Evolutionary conservation across 2,329 filamentous ascomycete genomes (phyloP), one percentile per base, ranked within the genome.

Genomic region (Neonectria sp.): DNA sequence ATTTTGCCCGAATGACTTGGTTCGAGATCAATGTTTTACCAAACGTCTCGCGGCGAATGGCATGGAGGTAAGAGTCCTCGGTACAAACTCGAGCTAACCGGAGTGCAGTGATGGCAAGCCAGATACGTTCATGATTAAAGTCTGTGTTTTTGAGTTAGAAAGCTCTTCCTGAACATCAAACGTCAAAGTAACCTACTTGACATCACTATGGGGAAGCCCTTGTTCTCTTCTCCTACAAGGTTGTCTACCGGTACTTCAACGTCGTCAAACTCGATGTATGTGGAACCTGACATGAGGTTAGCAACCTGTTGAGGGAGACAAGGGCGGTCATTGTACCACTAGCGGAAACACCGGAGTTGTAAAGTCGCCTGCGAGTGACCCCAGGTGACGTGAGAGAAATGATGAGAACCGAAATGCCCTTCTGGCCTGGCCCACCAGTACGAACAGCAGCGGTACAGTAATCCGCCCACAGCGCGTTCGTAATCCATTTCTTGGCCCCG

Each of bases 401-500:
- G 3, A 91, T 86, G 1, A 91, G 78, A 2, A 90, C 81, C 0
- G 88, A 89, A 33, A 91, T 83, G 4, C 89, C 89, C 2, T 73
- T 72, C 59, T 82, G 82, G 12, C 89, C 89, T 0, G 84, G 77
- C 0, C 83, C 86, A 5, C 88, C 88, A 1, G 89, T 91, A 7
- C 89, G 83, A 6, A 90, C 89, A 2, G 89, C 90, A 13, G 89
- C 88, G 0, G 89, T 90, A 77, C 88, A 86, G 75, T 89, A 89
- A 55, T 89, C 85, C 13, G 90, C 87, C 83, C 85, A 89, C 1
- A 88, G 85, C 15, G 83, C 87, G 53, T 89, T 89, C 1, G 90
- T 91, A 70, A 92, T 92, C 89, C 89, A 91, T 76, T 91, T 91
- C 82, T 92, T 92, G 57, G 86, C 85, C 0, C 90, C 90, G 63